Evolutionary conservation across 148 eudicot species (phyloP).

Genomic region (Polygonum maritimum): DNA sequence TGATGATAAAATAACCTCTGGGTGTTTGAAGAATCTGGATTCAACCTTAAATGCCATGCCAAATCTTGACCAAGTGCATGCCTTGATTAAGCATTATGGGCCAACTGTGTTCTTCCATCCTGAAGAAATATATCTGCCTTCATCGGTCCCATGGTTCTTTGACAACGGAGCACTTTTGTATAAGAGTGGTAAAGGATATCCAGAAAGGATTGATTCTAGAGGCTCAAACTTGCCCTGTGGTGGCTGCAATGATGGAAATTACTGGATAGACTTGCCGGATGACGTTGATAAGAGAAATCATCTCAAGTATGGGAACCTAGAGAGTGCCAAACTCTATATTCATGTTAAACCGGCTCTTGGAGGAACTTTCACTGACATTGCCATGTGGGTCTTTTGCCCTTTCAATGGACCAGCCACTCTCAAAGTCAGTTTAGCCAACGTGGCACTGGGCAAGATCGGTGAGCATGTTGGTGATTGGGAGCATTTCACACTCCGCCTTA

Average conservation of each 20-base stretch:
- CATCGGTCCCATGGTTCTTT: conserved; percentile 92
- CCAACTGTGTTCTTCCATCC: conserved; percentile 88
- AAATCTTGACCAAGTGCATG: conserved; percentile 62
- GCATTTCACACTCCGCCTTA: conserved; percentile 76
- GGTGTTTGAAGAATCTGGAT: conserved; percentile 64
- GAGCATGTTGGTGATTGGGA: conserved; percentile 96
- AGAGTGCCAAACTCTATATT: conserved; percentile 74
- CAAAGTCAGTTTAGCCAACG: conserved; percentile 46
- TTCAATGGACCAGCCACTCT: conserved; percentile 86
- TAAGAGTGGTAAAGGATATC: conserved; percentile 32
- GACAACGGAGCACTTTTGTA: conserved; percentile 70
- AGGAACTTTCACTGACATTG: conserved; percentile 87
- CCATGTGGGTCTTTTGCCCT: conserved; percentile 92
- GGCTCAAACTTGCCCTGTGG: conserved; percentile 71
- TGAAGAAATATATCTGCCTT: conserved; percentile 70
- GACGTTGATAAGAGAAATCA: conserved; percentile 30
- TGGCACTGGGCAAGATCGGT: conserved; percentile 45
- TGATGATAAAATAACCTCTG: conserved; percentile 34
- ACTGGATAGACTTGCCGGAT: conserved; percentile 80
- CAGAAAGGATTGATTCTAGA: conserved; percentile 46
- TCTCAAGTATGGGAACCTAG: conserved; percentile 57
- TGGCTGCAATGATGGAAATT: conserved; percentile 62
- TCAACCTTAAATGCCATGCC: conserved; percentile 61
- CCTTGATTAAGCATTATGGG: conserved; percentile 72
- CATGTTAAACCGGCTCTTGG: conserved; percentile 92